Evolutionary conservation across 2,329 filamentous ascomycete genomes (phyloP).

Genomic region (Calonectria pteridis): DNA sequence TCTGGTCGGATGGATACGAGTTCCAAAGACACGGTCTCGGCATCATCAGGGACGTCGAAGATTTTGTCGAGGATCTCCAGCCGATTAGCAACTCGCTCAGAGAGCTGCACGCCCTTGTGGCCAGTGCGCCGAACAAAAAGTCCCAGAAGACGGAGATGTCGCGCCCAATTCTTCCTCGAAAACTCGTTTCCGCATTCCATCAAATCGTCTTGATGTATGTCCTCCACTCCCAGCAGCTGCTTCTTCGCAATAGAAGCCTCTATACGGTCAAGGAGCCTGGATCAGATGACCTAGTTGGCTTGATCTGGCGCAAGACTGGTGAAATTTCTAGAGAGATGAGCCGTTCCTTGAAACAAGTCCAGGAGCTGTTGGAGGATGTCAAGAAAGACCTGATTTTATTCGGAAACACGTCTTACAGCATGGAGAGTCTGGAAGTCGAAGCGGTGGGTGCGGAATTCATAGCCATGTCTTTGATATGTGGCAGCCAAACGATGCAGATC

Average conservation of each 20-base stretch:
- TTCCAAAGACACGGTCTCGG: not conserved
- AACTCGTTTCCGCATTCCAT: not conserved
- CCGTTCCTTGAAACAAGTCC: not conserved
- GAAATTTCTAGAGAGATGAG: not conserved
- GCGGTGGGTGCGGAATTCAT: not conserved
- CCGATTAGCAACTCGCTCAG: not conserved
- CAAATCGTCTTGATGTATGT: conserved; percentile 2
- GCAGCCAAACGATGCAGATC: not conserved
- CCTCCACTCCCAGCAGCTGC: not conserved
- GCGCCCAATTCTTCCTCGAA: not conserved
- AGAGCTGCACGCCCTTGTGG: not conserved
- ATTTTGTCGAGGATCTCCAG: not conserved
- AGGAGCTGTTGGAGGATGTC: not conserved
- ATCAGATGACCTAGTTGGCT: not conserved
- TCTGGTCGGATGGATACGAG: not conserved
- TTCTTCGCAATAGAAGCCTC: not conserved
- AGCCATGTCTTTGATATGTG: not conserved
- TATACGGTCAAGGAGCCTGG: not conserved
- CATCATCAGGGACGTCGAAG: not conserved
- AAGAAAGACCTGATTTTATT: not conserved
- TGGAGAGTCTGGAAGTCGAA: not conserved
- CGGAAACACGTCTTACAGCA: not conserved
- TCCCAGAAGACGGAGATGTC: not conserved
- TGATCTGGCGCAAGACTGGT: not conserved
- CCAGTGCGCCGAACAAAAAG: not conserved